phyloP scores from a whole-genome alignment of 2,329 filamentous ascomycete species.

The Pseudocercospora ulei region DNA sequence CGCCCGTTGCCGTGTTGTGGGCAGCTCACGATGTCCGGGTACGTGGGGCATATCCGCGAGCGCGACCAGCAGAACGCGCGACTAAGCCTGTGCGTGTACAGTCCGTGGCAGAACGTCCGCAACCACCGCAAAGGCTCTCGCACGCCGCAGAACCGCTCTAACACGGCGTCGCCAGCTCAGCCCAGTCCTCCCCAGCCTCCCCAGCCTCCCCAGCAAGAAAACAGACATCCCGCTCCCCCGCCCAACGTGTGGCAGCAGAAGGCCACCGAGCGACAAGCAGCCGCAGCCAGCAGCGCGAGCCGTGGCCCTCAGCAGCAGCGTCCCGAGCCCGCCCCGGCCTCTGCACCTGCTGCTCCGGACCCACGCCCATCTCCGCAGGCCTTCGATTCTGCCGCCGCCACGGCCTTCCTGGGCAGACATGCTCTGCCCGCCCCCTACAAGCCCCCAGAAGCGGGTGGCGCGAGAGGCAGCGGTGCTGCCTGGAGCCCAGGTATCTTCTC shows the following conservation, averaged over 20 bases:
- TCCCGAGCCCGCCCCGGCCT: too few species aligned
- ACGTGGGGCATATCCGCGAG: neutral
- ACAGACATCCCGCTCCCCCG: neutral
- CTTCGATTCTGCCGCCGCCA: constrained; percentile 41
- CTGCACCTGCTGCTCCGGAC: constrained; percentile 13
- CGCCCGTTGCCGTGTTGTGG: too few species aligned
- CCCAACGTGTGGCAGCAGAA: constrained; percentile 3
- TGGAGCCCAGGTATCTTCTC: neutral
- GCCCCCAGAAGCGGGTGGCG: constrained; percentile 6
- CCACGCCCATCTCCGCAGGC: constrained; percentile 30
- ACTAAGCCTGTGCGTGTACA: neutral
- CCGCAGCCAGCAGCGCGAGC: constrained; percentile 10
- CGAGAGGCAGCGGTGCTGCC: too few species aligned
- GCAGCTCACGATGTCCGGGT: constrained; percentile 7
- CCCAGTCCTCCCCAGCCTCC: constrained; percentile 15
- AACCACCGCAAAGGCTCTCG: constrained; percentile 20
- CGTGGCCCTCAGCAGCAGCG: neutral
- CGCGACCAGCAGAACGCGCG: neutral
- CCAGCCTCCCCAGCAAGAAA: constrained; percentile 19
- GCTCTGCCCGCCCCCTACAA: constrained; percentile 27
- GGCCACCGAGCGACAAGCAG: constrained; percentile 6
- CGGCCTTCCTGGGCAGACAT: constrained; percentile 38
- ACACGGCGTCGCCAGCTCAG: constrained; percentile 25
- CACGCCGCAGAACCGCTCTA: constrained; percentile 30
- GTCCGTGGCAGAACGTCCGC: constrained; percentile 4